Percentiles rank a stretch among this genome's conserved stretches.
Evolutionary conservation across 108 stramenopile species (phyloP).

Genomic region (Fragilariopsis cylindrus): DNA sequence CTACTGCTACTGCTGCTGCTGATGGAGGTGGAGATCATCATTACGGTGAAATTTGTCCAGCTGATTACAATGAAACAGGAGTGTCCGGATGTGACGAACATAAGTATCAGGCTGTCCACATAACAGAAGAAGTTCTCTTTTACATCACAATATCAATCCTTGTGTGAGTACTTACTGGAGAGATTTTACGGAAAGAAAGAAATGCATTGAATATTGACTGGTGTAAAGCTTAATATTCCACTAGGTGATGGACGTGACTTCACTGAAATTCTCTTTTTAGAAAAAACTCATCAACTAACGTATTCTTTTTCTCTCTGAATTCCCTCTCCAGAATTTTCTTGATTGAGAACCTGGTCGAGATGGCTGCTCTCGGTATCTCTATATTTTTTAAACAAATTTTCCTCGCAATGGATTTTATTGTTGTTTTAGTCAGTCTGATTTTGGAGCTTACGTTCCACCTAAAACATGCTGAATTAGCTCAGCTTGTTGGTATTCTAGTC

Average conservation of each 20-base stretch:
- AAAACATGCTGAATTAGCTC: constrained; percentile 20
- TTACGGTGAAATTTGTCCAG: constrained; percentile 22
- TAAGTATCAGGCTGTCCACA: constrained; percentile 43
- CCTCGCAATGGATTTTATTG: constrained; percentile 47
- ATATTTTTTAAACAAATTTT: constrained; percentile 56
- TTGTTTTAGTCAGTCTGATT: constrained; percentile 41
- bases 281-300: neutral
- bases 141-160: constrained; percentile 37
- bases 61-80: constrained; percentile 24
- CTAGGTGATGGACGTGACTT: no score
- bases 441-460: constrained; percentile 43
- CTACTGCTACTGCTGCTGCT: neutral
- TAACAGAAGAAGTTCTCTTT: constrained; percentile 36
- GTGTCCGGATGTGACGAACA: constrained; percentile 34
- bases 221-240: no score
- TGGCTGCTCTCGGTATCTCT: constrained; percentile 35
- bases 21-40: constrained; percentile 11
- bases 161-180: neutral
- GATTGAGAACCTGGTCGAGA: constrained; percentile 21
- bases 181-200: no score
- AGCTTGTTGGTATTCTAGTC: constrained; percentile 31
- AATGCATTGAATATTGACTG: no score
- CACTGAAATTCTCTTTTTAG: no score
- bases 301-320: neutral
- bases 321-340: neutral